Evolutionary conservation across 2,329 filamentous ascomycete genomes (phyloP), one percentile per base, ranked within the genome.

Genomic region (Neobulgaria alba): DNA sequence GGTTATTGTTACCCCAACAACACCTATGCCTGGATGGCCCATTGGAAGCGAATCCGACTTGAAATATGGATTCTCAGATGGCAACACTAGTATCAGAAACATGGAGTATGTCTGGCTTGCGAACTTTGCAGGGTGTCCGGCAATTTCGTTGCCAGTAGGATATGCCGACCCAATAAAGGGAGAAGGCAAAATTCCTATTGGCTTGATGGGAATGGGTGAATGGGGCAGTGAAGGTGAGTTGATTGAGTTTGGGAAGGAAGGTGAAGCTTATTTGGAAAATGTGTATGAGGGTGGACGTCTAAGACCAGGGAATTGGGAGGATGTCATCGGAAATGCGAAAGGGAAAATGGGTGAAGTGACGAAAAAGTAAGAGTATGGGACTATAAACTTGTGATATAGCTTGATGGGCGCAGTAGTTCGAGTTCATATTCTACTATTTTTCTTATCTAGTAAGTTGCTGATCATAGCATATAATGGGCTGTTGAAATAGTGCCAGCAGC

Each of bases 51-150:
- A 68, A 1, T 70, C 66, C 7, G 79, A 84, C 30, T 66, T 78
- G 12, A 66, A 66, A n/a, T 79, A 88, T 54, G 89, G 89, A 2
- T 67, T 86, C 50, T 80, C 72, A 29, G 82, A 95, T 59, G 80
- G 72, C 0, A 87, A 92, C 58, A 68, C 65, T 46, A 79, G 77
- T 12, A 66, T 94, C n/a, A 68, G 74, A 18, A 85, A 76, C 57
- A 94, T 95, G 86, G 77, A 82, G 61, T 95, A 86, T 62, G 79
- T 85, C 12, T 94, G 84, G 74, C 63, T 94, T 26, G 83, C 88
- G 5, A 95, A 95, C 62, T 80, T 87, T 52, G 77, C 72, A 0
- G 89, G 89, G 0, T 79, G 80, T 36, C 89, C 89, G 1, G 78
- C 85, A 1, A 73, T 93, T 10, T 78, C 69, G 33, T 78, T 77